Conservation (phyloP, 352 stramenopile species). For the Pythium pyrilobum region DNA sequence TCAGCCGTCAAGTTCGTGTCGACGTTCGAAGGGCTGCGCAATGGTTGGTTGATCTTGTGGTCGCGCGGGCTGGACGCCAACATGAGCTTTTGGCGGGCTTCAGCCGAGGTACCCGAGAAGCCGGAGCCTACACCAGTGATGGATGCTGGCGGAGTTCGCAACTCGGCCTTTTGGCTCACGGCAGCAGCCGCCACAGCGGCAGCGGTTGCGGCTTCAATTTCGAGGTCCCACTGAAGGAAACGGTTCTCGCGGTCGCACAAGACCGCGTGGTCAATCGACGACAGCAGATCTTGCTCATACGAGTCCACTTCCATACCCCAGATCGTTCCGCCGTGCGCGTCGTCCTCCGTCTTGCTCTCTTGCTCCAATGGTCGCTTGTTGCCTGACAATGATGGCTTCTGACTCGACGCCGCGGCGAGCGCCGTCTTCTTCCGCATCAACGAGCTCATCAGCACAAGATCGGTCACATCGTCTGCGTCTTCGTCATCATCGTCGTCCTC, state of each 20-base stretch:
- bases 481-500: constrained; percentile 35
- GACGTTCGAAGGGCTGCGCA: constrained; percentile 60
- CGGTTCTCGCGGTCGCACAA: constrained; percentile 79
- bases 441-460: constrained; percentile 16
- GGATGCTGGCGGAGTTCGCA: constrained; percentile 11
- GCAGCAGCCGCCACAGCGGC: constrained; percentile 24
- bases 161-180: constrained; percentile 12
- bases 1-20: constrained; percentile 47
- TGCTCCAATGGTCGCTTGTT: constrained; percentile 28
- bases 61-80: constrained; percentile 55
- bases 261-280: constrained; percentile 73
- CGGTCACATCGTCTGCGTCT: constrained; percentile 3
- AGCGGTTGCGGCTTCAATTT: constrained; percentile 38
- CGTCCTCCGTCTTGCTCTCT: constrained; percentile 19
- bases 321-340: constrained; percentile 38
- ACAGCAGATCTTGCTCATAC: constrained; percentile 66
- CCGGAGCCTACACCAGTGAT: neutral
- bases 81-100: constrained; percentile 20
- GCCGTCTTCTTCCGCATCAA: constrained; percentile 15
- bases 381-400: no score
- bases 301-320: constrained; percentile 71
- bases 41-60: constrained; percentile 20
- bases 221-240: constrained; percentile 70
- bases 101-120: neutral
- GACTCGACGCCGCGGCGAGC: no score